Evolutionary conservation across 768 basidiomycete genomes (phyloP).

Genomic region (Mycena rosella): DNA sequence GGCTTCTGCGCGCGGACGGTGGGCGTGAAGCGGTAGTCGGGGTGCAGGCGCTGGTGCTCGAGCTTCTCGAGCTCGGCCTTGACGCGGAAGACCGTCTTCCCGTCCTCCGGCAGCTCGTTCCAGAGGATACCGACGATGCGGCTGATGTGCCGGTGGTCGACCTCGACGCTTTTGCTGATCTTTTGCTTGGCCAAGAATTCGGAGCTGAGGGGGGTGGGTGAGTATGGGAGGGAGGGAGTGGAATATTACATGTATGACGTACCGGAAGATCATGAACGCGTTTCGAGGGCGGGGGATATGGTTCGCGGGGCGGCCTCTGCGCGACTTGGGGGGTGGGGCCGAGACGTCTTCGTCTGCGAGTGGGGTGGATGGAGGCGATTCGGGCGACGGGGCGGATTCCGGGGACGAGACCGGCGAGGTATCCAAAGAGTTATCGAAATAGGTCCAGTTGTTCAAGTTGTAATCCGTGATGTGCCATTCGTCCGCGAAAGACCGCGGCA

Average conservation of each 20-base stretch:
- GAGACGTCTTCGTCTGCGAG: neutral
- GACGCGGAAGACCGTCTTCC: constrained; percentile 64
- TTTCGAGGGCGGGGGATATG: constrained; percentile 86
- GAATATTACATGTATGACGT: constrained; percentile 59
- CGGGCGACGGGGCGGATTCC: constrained; percentile 11
- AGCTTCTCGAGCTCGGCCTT: constrained; percentile 66
- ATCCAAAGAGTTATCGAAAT: neutral
- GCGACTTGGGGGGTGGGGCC: constrained; percentile 34
- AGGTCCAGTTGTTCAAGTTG: neutral
- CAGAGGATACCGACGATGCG: constrained; percentile 68
- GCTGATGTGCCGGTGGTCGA: constrained; percentile 70
- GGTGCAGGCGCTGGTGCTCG: constrained; percentile 61
- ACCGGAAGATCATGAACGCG: constrained; percentile 83
- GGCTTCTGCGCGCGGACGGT: constrained; percentile 57
- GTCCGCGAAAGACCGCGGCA: neutral
- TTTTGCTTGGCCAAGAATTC: constrained; percentile 68
- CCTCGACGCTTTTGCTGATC: constrained; percentile 61
- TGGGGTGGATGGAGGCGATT: constrained; percentile 6
- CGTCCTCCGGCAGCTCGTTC: constrained; percentile 63
- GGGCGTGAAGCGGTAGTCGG: constrained; percentile 69
- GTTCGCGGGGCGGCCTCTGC: constrained; percentile 44
- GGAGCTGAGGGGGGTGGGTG: constrained; percentile 46
- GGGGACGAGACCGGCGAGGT: constrained; percentile 11
- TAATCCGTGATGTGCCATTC: constrained; percentile 8
- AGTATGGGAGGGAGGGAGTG: constrained; percentile 42